Evolutionary conservation across 768 basidiomycete species (phyloP).

Genomic region (Phylloporus sp.): DNA sequence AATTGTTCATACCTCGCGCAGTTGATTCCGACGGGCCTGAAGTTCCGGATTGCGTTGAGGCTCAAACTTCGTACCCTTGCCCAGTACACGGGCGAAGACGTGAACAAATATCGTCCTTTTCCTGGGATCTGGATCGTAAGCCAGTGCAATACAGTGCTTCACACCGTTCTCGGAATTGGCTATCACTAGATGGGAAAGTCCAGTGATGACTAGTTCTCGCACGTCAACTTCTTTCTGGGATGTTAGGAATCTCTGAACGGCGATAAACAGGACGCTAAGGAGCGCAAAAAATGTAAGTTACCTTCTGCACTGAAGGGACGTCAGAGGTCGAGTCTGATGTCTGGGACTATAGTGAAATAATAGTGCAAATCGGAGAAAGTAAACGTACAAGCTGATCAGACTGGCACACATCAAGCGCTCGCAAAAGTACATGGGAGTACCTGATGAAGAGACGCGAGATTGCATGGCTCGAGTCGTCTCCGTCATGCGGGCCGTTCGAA

Average conservation of each 20-base stretch:
- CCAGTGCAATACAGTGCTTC: constrained; percentile 79
- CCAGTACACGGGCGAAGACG: constrained; percentile 77
- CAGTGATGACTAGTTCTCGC: constrained; percentile 73
- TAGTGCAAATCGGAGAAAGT: not conserved
- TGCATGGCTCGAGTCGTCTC: constrained; percentile 64
- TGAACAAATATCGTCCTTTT: constrained; percentile 80
- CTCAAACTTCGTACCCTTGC: constrained; percentile 76
- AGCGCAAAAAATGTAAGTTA: constrained; percentile 17
- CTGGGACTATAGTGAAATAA: constrained; percentile 28
- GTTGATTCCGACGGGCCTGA: constrained; percentile 46
- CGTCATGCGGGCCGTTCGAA: constrained; percentile 44
- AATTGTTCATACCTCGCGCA: constrained; percentile 51
- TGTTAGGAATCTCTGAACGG: constrained; percentile 38
- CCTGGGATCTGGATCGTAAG: constrained; percentile 66
- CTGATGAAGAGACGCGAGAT: constrained; percentile 77
- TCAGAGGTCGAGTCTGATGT: constrained; percentile 50
- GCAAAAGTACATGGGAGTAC: constrained; percentile 64
- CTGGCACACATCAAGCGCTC: constrained; percentile 53
- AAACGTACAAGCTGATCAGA: constrained; percentile 41
- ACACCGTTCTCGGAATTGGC: constrained; percentile 86
- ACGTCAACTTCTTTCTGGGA: constrained; percentile 58
- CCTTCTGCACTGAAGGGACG: constrained; percentile 44
- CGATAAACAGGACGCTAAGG: constrained; percentile 1
- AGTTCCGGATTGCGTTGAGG: constrained; percentile 49
- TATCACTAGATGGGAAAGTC: constrained; percentile 74